Conservation (phyloP, 2,329 filamentous ascomycete species). For the Colletotrichum plurivorum region DNA sequence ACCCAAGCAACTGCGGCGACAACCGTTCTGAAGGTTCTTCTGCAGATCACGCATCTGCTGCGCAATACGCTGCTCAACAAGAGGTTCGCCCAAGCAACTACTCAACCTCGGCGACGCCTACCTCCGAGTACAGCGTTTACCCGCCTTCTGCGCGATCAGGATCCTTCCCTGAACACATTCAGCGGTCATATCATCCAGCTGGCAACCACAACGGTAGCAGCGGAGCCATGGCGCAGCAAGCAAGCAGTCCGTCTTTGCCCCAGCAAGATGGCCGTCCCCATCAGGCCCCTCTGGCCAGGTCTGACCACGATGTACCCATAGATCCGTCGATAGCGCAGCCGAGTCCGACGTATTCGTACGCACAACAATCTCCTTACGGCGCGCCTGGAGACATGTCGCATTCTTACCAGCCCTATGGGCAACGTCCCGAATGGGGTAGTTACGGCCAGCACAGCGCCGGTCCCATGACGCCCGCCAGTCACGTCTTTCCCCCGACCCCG, state of each 20-base stretch:
- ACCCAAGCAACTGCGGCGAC: constrained; percentile 75
- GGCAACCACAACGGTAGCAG: constrained; percentile 80
- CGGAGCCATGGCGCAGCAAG: constrained; percentile 95
- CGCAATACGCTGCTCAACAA: constrained; percentile 87
- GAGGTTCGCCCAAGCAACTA: constrained; percentile 82
- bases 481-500: constrained; percentile 69
- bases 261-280: constrained; percentile 85
- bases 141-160: constrained; percentile 83
- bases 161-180: constrained; percentile 89
- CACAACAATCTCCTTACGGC: constrained; percentile 89
- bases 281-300: constrained; percentile 84
- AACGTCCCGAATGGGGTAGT: constrained; percentile 81
- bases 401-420: constrained; percentile 77
- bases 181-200: constrained; percentile 86
- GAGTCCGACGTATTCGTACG: constrained; percentile 90
- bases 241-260: constrained; percentile 97
- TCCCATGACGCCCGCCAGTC: constrained; percentile 65
- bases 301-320: constrained; percentile 98
- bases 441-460: constrained; percentile 70
- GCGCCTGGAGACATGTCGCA: constrained; percentile 90
- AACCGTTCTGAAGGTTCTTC: constrained; percentile 86
- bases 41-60: constrained; percentile 95
- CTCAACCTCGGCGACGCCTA: constrained; percentile 84
- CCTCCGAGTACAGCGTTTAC: constrained; percentile 89
- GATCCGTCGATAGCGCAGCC: constrained; percentile 97